Conservation (phyloP, 1,284 basidiomycete species). For the Baeospora myosura region DNA sequence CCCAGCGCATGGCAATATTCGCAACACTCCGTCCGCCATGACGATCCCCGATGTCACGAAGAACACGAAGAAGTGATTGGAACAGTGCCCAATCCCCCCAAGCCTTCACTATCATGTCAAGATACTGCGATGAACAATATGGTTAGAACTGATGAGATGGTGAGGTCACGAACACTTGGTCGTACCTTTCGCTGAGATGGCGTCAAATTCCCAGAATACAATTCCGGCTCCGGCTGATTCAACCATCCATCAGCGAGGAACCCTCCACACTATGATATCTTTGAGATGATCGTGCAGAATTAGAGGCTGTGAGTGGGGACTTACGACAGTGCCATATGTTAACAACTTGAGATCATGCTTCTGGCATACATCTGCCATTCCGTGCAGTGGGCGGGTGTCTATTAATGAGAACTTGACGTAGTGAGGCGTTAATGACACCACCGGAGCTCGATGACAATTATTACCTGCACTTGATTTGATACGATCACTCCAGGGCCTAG, state of each 20-base stretch:
- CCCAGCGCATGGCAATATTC: conserved; percentile 75
- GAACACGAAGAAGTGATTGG: conserved; percentile 51
- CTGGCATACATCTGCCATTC: conserved; percentile 69
- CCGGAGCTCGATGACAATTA: conserved; percentile 5
- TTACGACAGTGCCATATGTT: conserved; percentile 74
- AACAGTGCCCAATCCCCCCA: conserved; percentile 77
- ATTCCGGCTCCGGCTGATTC: conserved; percentile 57
- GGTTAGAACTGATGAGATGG: conserved; percentile 5
- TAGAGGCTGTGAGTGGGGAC: conserved; percentile 19
- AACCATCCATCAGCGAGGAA: conserved; percentile 76
- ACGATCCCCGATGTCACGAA: conserved; percentile 60
- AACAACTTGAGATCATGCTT: conserved; percentile 67
- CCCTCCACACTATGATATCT: conserved; percentile 59
- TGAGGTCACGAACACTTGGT: conserved; percentile 9
- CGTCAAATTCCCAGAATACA: conserved; percentile 56
- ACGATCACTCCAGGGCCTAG: conserved; percentile 61
- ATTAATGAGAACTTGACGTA: conserved; percentile 67
- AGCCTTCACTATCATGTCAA: conserved; percentile 70
- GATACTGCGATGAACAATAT: conserved; percentile 46
- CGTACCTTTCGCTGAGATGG: conserved; percentile 77
- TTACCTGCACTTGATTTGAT: conserved; percentile 77
- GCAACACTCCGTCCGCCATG: conserved; percentile 65
- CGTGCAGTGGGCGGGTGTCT: conserved; percentile 68
- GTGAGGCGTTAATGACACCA: conserved; percentile 2
- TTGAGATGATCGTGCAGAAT: conserved; percentile 6